Percentiles rank a stretch among this genome's conserved stretches.
phyloP scores from a whole-genome alignment of 257 asterid species.

The Rhazya stricta region DNA sequence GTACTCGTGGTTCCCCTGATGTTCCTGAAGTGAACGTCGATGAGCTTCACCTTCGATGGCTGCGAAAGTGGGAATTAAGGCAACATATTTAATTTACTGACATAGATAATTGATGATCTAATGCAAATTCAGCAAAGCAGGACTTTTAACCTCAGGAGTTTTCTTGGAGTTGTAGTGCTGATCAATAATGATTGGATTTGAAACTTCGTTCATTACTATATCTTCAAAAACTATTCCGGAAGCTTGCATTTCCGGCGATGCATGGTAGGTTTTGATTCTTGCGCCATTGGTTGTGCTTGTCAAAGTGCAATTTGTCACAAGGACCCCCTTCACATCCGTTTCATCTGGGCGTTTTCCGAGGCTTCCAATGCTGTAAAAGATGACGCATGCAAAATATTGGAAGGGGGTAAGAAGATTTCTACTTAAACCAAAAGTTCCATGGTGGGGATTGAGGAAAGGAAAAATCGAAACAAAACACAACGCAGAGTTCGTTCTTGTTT shows the following conservation, averaged over 20 bases:
- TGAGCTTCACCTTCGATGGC: slow-evolving; percentile 59
- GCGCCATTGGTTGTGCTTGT: slow-evolving; percentile 65
- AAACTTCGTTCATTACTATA: slow-evolving; percentile 37
- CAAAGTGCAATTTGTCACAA: slow-evolving; percentile 46
- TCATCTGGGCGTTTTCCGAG: slow-evolving; percentile 57
- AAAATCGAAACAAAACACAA: background rate
- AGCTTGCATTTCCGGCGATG: slow-evolving; percentile 36
- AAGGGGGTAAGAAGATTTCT: background rate
- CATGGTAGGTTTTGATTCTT: slow-evolving; percentile 61
- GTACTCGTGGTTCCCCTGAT: slow-evolving; percentile 56
- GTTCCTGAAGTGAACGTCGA: slow-evolving; percentile 49
- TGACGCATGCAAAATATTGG: background rate
- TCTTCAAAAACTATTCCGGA: slow-evolving; percentile 38
- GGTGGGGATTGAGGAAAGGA: too few relatives aligned
- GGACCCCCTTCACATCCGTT: slow-evolving; percentile 29
- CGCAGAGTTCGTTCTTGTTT: background rate
- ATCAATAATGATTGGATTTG: slow-evolving; percentile 68
- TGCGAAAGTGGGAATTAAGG: slow-evolving; percentile 13
- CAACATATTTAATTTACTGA: background rate
- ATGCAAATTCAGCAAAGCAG: too few relatives aligned
- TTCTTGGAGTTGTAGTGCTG: slow-evolving; percentile 56
- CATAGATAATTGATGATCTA: background rate
- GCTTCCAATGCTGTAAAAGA: slow-evolving; percentile 57
- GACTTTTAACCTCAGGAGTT: slow-evolving; percentile 17
- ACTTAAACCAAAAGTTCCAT: too few relatives aligned